phyloP scores from a whole-genome alignment of 2,329 filamentous ascomycete genomes.

The Canariomyces notabilis region DNA sequence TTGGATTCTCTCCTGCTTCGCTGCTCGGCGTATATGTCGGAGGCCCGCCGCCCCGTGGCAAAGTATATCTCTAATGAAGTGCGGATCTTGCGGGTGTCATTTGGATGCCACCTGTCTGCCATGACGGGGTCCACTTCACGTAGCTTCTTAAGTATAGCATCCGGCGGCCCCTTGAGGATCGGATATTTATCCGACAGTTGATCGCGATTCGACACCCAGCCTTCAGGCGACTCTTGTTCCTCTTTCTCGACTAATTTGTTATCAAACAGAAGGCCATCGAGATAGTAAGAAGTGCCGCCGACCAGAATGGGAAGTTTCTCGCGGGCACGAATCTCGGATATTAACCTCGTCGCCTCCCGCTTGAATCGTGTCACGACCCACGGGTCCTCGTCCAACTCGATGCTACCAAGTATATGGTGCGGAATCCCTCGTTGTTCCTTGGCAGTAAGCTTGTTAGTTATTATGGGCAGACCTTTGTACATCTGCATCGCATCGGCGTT shows the following conservation, averaged over 20 bases:
- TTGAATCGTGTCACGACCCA: constrained; percentile 82
- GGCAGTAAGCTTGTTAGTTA: constrained; percentile 84
- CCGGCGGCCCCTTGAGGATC: constrained; percentile 66
- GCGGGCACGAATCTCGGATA: constrained; percentile 71
- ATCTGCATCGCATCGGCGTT: constrained; percentile 99
- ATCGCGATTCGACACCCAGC: constrained; percentile 23
- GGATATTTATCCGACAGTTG: constrained; percentile 50
- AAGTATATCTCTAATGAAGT: constrained; percentile 88
- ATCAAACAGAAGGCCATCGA: constrained; percentile 79
- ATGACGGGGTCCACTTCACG: constrained; percentile 80
- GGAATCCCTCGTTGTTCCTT: constrained; percentile 74
- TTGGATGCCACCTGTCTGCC: constrained; percentile 90
- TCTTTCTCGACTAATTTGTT: constrained; percentile 54
- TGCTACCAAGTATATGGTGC: constrained; percentile 81
- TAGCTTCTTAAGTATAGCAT: constrained; percentile 67
- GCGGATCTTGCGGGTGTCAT: constrained; percentile 82
- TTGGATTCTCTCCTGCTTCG: constrained; percentile 31
- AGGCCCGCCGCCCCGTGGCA: constrained; percentile 73
- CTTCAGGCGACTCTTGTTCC: constrained; percentile 5
- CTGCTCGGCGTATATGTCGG: constrained; percentile 82
- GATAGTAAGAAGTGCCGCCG: constrained; percentile 93
- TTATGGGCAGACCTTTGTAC: constrained; percentile 84
- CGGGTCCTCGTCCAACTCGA: constrained; percentile 68
- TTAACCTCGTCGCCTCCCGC: constrained; percentile 59
- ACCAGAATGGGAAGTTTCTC: constrained; percentile 85